phyloP scores from a whole-genome alignment of 345 rosid genomes.

The Anacardium occidentale region DNA sequence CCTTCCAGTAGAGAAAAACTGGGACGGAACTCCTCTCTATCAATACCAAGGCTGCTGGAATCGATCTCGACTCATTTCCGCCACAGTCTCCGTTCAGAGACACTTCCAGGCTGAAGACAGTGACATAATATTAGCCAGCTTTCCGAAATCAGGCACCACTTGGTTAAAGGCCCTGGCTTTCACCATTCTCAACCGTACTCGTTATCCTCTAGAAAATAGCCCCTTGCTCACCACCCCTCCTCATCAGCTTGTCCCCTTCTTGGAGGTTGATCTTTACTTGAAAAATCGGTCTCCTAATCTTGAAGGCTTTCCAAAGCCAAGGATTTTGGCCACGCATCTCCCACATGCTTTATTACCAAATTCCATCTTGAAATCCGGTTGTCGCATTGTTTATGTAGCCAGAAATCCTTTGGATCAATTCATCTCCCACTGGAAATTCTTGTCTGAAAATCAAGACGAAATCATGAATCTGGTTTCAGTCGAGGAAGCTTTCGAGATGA shows the following conservation, averaged over 20 bases:
- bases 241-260: background rate
- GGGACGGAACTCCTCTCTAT: background rate
- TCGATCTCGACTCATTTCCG: background rate
- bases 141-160: constrained; percentile 27
- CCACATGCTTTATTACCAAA: constrained; percentile 16
- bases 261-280: background rate
- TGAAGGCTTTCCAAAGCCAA: background rate
- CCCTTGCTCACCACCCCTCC: background rate
- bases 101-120: constrained; percentile 18
- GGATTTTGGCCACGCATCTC: constrained; percentile 26
- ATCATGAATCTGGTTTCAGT: background rate
- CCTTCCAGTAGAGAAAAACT: background rate
- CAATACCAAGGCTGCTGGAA: constrained; percentile 1
- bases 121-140: constrained; percentile 23
- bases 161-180: constrained; percentile 35
- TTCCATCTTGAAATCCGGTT: constrained; percentile 7
- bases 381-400: background rate
- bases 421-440: constrained; percentile 29
- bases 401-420: constrained; percentile 29
- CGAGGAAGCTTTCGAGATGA: constrained; percentile 27
- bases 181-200: constrained; percentile 18
- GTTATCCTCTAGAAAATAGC: constrained; percentile 9
- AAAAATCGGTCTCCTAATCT: background rate
- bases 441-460: background rate
- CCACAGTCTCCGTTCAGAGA: background rate